phyloP scores from a whole-genome alignment of 2,329 filamentous ascomycete species.

The Aspergillus carbonarius region DNA sequence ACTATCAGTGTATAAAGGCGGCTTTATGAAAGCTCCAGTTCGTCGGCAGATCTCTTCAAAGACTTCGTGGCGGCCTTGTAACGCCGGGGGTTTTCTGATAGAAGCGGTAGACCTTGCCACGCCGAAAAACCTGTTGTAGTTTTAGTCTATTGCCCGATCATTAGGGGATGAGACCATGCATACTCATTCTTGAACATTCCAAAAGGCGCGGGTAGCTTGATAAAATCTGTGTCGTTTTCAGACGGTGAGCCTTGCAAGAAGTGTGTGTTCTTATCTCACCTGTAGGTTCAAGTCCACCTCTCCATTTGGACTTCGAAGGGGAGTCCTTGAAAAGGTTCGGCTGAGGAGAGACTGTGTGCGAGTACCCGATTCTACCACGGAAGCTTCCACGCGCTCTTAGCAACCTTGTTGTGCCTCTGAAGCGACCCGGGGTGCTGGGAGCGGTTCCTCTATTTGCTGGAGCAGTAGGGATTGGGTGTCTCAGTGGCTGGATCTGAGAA shows the following conservation, averaged over 20 bases:
- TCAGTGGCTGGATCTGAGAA: slow-evolving; percentile 2
- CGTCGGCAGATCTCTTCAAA: slow-evolving; percentile 28
- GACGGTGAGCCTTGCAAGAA: background rate
- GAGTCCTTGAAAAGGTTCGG: slow-evolving; percentile 20
- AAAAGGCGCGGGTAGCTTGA: slow-evolving; percentile 21
- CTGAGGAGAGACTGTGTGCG: background rate
- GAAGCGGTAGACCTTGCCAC: slow-evolving; percentile 14
- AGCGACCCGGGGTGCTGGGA: background rate
- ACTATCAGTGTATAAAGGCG: slow-evolving; percentile 23
- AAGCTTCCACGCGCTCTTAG: slow-evolving; percentile 10
- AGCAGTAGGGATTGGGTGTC: background rate
- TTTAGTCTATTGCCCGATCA: background rate
- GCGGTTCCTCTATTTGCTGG: background rate
- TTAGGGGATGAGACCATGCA: background rate
- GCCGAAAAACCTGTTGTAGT: slow-evolving; percentile 19
- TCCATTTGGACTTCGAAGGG: slow-evolving; percentile 27
- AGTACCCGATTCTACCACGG: slow-evolving; percentile 4
- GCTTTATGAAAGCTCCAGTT: slow-evolving; percentile 29
- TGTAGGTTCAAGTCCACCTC: slow-evolving; percentile 16
- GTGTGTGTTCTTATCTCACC: slow-evolving; percentile 14
- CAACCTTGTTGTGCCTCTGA: background rate
- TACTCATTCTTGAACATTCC: slow-evolving; percentile 25
- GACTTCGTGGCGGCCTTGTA: slow-evolving; percentile 20
- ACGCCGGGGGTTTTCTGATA: background rate
- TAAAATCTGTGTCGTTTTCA: slow-evolving; percentile 10